phyloP scores from a whole-genome alignment of 2,329 filamentous ascomycete species.

The Didymosphaeria variabile region DNA sequence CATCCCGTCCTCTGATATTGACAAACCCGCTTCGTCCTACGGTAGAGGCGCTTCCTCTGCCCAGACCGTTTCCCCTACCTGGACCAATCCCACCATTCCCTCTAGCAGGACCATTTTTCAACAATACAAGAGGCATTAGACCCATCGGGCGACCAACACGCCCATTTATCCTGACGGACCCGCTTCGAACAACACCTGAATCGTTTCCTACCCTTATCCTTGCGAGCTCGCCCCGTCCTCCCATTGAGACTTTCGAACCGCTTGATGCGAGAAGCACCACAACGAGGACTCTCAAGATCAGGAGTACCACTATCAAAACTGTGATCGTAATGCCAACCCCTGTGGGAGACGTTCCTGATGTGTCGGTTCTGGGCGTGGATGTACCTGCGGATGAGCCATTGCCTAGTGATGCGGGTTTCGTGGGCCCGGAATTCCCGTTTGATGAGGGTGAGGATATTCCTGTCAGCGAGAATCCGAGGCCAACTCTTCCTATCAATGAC shows the following conservation, averaged over 20 bases:
- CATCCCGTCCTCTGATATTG: background rate
- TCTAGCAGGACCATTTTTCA: background rate
- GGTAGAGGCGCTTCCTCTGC: background rate
- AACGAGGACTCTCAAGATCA: background rate
- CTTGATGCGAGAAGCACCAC: constrained; percentile 3
- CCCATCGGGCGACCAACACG: constrained; percentile 5
- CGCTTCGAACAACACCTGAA: background rate
- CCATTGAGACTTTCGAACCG: background rate
- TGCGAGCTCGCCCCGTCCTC: constrained; percentile 10
- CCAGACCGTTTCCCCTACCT: background rate
- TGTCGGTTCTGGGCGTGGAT: background rate
- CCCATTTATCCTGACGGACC: background rate
- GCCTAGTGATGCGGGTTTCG: background rate
- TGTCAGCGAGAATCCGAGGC: background rate
- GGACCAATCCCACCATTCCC: background rate
- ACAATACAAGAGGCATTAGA: background rate
- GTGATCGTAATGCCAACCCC: constrained; percentile 2
- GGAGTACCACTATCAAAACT: background rate
- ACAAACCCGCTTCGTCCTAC: constrained; percentile 15
- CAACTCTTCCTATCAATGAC: background rate
- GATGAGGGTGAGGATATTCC: background rate
- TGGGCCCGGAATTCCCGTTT: background rate
- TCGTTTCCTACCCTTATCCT: constrained; percentile 1
- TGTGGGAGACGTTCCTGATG: background rate
- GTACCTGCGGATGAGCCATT: constrained; percentile 2